Evolutionary conservation across 2,329 filamentous ascomycete genomes (phyloP).

Genomic region (Pseudogymnoascus sp.): DNA sequence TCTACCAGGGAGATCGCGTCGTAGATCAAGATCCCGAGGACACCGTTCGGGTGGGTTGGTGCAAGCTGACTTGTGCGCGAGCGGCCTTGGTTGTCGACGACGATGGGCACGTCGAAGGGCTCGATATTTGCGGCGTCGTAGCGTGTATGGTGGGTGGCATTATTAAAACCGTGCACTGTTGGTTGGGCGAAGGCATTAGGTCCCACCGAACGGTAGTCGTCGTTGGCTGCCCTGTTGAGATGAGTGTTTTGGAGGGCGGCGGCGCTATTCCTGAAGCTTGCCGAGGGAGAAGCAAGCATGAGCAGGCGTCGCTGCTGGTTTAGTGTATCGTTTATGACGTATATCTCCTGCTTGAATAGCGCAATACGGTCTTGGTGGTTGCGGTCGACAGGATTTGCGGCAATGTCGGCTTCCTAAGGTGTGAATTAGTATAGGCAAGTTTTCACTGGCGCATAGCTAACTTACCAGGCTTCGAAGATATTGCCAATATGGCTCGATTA

Average conservation of each 20-base stretch:
- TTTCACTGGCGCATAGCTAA: not conserved
- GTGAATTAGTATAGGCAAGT: not conserved
- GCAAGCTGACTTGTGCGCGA: not conserved
- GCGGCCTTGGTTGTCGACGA: not conserved
- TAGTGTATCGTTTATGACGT: conserved; percentile 17
- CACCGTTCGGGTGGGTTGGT: conserved; percentile 12
- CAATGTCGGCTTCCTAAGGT: conserved; percentile 17
- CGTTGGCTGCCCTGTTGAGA: not conserved
- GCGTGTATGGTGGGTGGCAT: not conserved
- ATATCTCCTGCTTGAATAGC: conserved; percentile 19
- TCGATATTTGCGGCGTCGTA: not conserved
- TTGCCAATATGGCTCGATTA: conserved; percentile 16
- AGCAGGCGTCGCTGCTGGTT: conserved; percentile 13
- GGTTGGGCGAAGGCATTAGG: not conserved
- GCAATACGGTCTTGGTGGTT: conserved; percentile 18
- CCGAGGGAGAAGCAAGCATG: not conserved
- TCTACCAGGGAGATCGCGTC: conserved; percentile 16
- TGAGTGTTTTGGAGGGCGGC: not conserved
- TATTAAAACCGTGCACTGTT: not conserved
- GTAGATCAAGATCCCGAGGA: conserved; percentile 17
- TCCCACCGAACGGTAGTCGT: not conserved
- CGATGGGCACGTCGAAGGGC: not conserved
- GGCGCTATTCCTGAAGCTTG: conserved; percentile 1
- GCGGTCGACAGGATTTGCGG: conserved; percentile 17
- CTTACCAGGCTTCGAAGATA: conserved; percentile 18